Conservation (phyloP, 768 basidiomycete genomes). For the Pholiota conissans region DNA sequence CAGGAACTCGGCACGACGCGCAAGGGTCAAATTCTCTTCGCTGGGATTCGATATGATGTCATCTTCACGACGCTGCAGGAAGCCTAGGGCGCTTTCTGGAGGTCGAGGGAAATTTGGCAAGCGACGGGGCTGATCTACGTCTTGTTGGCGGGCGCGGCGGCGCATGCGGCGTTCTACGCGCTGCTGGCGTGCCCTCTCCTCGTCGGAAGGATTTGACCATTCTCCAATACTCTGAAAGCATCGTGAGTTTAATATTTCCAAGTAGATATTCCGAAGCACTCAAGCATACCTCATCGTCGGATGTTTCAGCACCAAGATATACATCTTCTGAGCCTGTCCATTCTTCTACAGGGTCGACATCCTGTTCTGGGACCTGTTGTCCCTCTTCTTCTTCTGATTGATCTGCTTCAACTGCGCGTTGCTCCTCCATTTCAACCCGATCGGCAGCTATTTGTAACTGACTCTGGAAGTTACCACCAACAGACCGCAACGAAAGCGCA, state of each 20-base stretch:
- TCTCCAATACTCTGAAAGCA: conserved; percentile 75
- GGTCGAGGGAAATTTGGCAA: conserved; percentile 82
- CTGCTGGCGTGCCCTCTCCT: conserved; percentile 74
- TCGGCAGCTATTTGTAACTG: conserved; percentile 23
- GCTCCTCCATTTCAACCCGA: conserved; percentile 9
- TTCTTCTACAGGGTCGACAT: conserved; percentile 55
- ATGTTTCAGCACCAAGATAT: conserved; percentile 44
- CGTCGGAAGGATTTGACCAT: conserved; percentile 90
- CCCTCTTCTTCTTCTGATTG: conserved; percentile 25
- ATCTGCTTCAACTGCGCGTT: conserved; percentile 31
- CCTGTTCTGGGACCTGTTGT: conserved; percentile 17
- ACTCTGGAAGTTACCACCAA: conserved; percentile 50
- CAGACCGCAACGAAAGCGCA: conserved; percentile 65
- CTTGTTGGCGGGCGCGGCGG: conserved; percentile 44
- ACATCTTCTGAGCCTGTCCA: conserved; percentile 87
- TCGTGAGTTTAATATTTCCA: too few species aligned
- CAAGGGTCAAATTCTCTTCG: conserved; percentile 59
- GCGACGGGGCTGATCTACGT: conserved; percentile 63
- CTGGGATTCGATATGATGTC: conserved; percentile 88
- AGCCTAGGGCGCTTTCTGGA: conserved; percentile 49
- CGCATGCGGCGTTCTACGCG: conserved; percentile 65
- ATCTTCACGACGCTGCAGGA: conserved; percentile 40
- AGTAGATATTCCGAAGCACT: too few species aligned
- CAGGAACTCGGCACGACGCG: conserved; percentile 40
- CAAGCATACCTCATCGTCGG: conserved; percentile 74